Evolutionary conservation across 2,329 filamentous ascomycete species (phyloP).

Genomic region (Diaporthe ilicicola): DNA sequence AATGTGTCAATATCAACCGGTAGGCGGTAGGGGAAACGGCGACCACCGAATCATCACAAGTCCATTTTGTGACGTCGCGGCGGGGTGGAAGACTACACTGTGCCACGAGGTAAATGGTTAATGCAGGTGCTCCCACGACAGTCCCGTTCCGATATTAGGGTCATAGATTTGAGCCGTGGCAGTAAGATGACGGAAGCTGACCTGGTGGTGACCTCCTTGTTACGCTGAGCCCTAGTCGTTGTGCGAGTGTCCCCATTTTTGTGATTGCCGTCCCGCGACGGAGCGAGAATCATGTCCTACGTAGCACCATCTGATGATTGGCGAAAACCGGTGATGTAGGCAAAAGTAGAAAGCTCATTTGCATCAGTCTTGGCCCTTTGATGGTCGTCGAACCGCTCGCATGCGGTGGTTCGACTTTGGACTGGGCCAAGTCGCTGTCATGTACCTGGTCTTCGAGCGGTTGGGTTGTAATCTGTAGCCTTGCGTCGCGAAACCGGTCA

Average conservation of each 20-base stretch:
- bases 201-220: background rate
- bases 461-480: background rate
- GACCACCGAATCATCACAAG: background rate
- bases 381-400: background rate
- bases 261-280: background rate
- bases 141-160: background rate
- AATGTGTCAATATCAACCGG: background rate
- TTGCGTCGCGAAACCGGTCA: background rate
- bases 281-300: background rate
- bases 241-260: background rate
- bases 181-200: background rate
- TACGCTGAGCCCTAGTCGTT: background rate
- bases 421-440: background rate
- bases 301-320: conserved; percentile 1
- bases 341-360: background rate
- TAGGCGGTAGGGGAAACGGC: background rate
- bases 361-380: background rate
- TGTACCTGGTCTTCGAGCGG: background rate
- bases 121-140: background rate
- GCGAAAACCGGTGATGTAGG: background rate
- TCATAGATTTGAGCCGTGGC: background rate
- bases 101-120: background rate
- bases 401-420: background rate
- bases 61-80: background rate
- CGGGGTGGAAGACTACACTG: background rate